Evolutionary conservation across 2,329 filamentous ascomycete genomes (phyloP).

Genomic region (Didymosphaeria variabile): DNA sequence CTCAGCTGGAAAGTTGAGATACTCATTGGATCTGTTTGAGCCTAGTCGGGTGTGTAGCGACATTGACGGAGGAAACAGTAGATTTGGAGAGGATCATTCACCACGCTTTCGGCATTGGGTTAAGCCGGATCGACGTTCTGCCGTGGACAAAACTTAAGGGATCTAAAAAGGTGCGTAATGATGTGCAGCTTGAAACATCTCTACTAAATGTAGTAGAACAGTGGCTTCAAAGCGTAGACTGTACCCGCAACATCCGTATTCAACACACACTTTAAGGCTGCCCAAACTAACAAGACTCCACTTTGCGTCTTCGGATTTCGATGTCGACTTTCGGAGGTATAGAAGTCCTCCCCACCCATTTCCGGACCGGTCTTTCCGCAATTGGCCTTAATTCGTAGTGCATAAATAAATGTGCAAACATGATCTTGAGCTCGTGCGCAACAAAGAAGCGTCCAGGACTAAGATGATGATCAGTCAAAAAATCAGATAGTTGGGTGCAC

Average conservation of each 20-base stretch:
- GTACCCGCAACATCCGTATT: neutral
- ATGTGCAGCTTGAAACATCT: neutral
- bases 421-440: constrained; percentile 49
- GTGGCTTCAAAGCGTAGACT: neutral
- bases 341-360: constrained; percentile 32
- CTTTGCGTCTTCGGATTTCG: constrained; percentile 17
- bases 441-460: constrained; percentile 52
- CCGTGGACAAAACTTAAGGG: neutral
- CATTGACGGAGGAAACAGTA: neutral
- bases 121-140: neutral
- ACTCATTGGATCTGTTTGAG: too few species aligned
- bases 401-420: constrained; percentile 47
- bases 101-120: neutral
- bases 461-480: constrained; percentile 15
- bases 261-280: neutral
- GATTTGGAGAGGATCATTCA: neutral
- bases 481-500: constrained; percentile 33
- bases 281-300: neutral
- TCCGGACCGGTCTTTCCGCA: constrained; percentile 30
- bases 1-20: too few species aligned
- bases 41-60: neutral
- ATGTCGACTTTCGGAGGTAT: constrained; percentile 28
- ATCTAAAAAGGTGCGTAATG: neutral
- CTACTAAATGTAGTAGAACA: neutral
- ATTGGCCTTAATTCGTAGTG: constrained; percentile 49